A percentile compares a stretch with the other conserved stretches of the same genome.
These are phyloP conservation scores for Wickerhamomyces xylosicus DNA, from an alignment of 805 yeast genomes.

Conservation along the genomic window DNA sequence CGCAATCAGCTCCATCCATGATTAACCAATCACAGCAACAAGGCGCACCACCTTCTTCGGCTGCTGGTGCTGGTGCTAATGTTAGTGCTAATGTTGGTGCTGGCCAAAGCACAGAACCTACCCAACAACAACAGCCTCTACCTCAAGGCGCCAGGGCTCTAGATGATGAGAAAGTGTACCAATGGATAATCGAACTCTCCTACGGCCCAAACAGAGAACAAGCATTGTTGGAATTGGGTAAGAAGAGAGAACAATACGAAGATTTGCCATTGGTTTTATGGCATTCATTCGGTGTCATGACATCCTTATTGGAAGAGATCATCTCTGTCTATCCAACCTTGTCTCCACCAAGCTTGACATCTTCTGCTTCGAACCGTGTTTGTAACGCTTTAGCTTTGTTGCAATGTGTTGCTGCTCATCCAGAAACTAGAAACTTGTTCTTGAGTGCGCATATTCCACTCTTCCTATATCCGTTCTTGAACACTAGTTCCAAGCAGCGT, in stretches of 20 bases:
- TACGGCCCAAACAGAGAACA: constrained; percentile 89
- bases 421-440: constrained; percentile 78
- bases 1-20: constrained; percentile 6
- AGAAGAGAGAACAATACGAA: constrained; percentile 89
- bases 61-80: no score
- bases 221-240: constrained; percentile 85
- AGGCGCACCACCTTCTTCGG: no score
- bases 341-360: constrained; percentile 77
- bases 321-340: constrained; percentile 82
- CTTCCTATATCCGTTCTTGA: constrained; percentile 86
- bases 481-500: constrained; percentile 83
- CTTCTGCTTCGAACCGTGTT: constrained; percentile 84
- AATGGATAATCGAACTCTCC: constrained; percentile 83
- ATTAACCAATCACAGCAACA: constrained; percentile 6
- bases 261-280: constrained; percentile 88
- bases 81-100: no score
- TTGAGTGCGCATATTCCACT: constrained; percentile 87
- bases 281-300: constrained; percentile 96
- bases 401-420: constrained; percentile 95
- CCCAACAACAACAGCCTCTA: constrained; percentile 6
- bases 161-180: constrained; percentile 75
- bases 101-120: constrained; percentile 9
- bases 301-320: constrained; percentile 81
- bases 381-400: constrained; percentile 91
- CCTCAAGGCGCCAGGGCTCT: constrained; percentile 30